Percentiles rank a stretch among this genome's conserved stretches.
Conservation (phyloP, 805 yeast species). For the Blastobotrys terrestris region DNA sequence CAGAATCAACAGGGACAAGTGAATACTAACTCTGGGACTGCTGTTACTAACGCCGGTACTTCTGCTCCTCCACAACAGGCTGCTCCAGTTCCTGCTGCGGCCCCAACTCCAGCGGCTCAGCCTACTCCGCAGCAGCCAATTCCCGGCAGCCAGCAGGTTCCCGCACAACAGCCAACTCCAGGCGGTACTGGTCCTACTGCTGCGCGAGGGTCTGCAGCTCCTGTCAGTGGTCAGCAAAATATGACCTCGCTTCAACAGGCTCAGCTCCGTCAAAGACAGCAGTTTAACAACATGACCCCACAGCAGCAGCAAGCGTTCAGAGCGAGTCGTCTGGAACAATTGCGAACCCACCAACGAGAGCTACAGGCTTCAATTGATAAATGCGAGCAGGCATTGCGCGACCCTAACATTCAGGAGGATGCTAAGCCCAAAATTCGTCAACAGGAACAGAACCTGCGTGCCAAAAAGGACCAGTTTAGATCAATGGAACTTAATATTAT, state of each 20-base stretch:
- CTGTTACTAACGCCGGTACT: neutral
- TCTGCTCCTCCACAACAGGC: constrained; percentile 13
- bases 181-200: constrained; percentile 11
- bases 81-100: constrained; percentile 7
- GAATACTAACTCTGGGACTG: neutral
- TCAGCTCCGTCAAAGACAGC: constrained; percentile 10
- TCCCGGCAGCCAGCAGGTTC: constrained; percentile 12
- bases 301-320: constrained; percentile 19
- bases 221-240: constrained; percentile 3
- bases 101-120: constrained; percentile 16
- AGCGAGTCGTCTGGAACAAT: constrained; percentile 17
- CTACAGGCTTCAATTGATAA: constrained; percentile 16
- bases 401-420: constrained; percentile 17
- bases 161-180: constrained; percentile 9
- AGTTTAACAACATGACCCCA: constrained; percentile 16
- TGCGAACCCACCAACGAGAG: constrained; percentile 14
- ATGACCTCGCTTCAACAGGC: constrained; percentile 13
- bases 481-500: constrained; percentile 18
- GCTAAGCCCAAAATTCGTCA: constrained; percentile 16
- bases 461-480: constrained; percentile 18
- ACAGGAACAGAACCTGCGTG: constrained; percentile 18
- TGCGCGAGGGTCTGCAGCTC: constrained; percentile 6
- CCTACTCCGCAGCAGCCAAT: constrained; percentile 15
- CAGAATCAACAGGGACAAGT: constrained; percentile 18
- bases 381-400: constrained; percentile 14